Evolutionary conservation across 805 yeast genomes (phyloP), one percentile per base, ranked within the genome.

Genomic region (Zygotorulaspora sp.): DNA sequence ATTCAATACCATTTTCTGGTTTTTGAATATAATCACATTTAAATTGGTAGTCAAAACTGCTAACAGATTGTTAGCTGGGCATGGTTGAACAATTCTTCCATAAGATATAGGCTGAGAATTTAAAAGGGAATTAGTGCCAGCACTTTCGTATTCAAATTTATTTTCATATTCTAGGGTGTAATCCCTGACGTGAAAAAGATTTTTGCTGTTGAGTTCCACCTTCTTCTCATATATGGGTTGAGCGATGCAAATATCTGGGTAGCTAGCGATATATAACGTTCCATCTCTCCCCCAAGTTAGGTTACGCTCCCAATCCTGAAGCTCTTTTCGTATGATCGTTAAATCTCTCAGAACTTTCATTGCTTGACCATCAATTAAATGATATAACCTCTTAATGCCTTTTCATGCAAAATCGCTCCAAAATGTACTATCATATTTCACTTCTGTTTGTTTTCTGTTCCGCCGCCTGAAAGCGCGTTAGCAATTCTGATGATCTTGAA

Each of bases 221-320:
- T 48, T 48, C 20, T 45, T 39, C 10, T 41, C 35, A 31, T 47
- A 61, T 5, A 49, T 41, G 3, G 65, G 62, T 26, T 51, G 48
- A 5, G 54, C 56, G 7, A 55, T 38, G 6, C 58, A 54, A 12
- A 59, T 27, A 14, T 55, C 55, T 3, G 63, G 57, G 3, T 41
- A 36, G 1, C 63, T 51, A 4, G 50, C 51, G 11, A 61, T 34
- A 23, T 43, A 58, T 12, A 61, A 19, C 3, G 52, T 48, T 6
- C 65, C 65, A 42, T 59, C 57, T 5, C 47, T 42, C 2, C 50
- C 50, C 65, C 65, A 61, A 6, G 36, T 26, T 3, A 59, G 17
- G 27, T 48, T 55, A 17, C 49, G 44, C 18, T 50, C 40, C 55
- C 58, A 55, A 32, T 51, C 51, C 25, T 46, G 50, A 7, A 58